phyloP scores from a whole-genome alignment of 2,329 filamentous ascomycete genomes.

The Fonsecaea pugnacius region DNA sequence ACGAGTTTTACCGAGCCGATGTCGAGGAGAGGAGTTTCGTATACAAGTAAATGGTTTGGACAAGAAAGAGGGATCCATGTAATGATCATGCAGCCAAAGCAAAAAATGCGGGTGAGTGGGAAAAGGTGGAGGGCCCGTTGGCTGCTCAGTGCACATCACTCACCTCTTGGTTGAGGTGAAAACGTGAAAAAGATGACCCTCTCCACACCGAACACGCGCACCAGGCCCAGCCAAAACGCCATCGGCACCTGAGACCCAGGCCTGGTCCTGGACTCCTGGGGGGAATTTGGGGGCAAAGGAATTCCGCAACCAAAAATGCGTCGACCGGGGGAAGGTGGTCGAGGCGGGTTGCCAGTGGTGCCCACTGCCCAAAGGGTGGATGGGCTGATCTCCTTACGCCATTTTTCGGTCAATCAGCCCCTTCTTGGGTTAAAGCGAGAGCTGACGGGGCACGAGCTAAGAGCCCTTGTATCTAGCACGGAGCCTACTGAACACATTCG shows the following conservation, averaged over 20 bases:
- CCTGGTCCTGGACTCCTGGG: slow-evolving; percentile 7
- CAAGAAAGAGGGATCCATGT: not conserved
- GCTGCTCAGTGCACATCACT: not conserved
- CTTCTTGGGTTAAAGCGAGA: slow-evolving; percentile 20
- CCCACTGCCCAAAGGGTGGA: not conserved
- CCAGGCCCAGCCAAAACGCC: slow-evolving; percentile 2
- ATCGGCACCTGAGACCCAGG: slow-evolving; percentile 2
- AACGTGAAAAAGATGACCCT: slow-evolving; percentile 3
- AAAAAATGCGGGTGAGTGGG: slow-evolving; percentile 18
- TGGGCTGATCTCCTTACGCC: slow-evolving; percentile 13
- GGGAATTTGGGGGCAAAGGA: slow-evolving; percentile 8
- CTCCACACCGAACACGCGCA: slow-evolving; percentile 6
- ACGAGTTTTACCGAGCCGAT: not conserved
- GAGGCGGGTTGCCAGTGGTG: slow-evolving; percentile 10
- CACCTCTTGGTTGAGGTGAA: slow-evolving; percentile 5
- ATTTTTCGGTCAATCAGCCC: slow-evolving; percentile 14
- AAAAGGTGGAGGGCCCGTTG: not conserved
- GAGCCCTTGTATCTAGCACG: not conserved
- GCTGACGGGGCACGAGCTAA: slow-evolving; percentile 8
- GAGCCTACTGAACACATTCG: not conserved
- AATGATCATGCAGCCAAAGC: not conserved
- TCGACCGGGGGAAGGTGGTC: slow-evolving; percentile 7
- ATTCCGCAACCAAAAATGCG: slow-evolving; percentile 1
- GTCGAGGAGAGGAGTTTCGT: not conserved
- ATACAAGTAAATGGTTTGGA: not conserved